Evolutionary conservation across 108 stramenopile genomes (phyloP).

Genomic region (Nitzschia putrida): DNA sequence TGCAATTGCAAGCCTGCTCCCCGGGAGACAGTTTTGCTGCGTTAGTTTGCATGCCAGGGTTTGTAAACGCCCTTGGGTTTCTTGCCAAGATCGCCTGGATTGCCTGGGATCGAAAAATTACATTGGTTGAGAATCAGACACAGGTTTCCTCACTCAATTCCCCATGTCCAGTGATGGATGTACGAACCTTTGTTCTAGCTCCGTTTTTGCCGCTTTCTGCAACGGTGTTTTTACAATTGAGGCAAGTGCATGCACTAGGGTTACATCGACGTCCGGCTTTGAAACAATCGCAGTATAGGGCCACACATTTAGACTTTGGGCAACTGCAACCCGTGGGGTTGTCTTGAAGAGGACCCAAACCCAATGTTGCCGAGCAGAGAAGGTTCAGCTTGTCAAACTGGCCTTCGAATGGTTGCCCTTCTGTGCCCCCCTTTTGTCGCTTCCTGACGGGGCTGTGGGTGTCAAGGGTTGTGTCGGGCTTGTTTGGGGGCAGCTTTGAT

Average conservation of each 20-base stretch:
- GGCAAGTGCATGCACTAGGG: constrained; percentile 42
- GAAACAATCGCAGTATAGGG: constrained; percentile 94
- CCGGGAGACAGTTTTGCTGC: constrained; percentile 37
- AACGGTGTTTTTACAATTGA: constrained; percentile 60
- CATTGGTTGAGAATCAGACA: background rate
- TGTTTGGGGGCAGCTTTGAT: background rate
- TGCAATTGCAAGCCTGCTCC: constrained; percentile 83
- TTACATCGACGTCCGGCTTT: constrained; percentile 74
- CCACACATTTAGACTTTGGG: constrained; percentile 81
- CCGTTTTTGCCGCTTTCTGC: constrained; percentile 47
- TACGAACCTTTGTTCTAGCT: constrained; percentile 46
- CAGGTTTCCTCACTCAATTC: background rate
- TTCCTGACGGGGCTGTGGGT: too few relatives aligned
- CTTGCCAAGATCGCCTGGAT: constrained; percentile 58
- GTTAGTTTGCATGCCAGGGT: constrained; percentile 32
- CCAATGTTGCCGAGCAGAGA: constrained; percentile 48
- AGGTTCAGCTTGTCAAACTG: constrained; percentile 46
- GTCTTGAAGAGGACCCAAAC: constrained; percentile 54
- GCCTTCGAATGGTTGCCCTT: too few relatives aligned
- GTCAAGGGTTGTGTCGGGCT: too few relatives aligned
- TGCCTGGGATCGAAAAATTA: constrained; percentile 24
- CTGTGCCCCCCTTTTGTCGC: too few relatives aligned
- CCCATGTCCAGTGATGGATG: too few relatives aligned
- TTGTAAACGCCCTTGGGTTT: constrained; percentile 59
- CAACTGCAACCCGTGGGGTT: constrained; percentile 79